These are phyloP conservation scores for Smallanthus sonchifolius DNA, from an alignment of 129 eudicot genomes.

Conservation along the genomic window DNA sequence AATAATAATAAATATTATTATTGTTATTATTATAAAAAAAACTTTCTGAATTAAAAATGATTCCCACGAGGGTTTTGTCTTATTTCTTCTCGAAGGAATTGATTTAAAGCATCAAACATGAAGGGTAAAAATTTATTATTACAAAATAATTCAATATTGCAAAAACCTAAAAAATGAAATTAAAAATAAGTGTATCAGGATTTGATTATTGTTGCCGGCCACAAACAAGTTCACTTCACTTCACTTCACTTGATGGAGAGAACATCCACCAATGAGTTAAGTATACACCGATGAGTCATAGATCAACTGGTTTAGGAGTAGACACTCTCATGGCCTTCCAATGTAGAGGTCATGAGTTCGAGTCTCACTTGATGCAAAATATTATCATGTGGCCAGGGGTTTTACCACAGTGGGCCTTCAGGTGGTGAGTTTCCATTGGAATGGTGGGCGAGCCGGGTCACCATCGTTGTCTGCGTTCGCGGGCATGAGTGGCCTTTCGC, in stretches of 20 bases:
- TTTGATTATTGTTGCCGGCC: slow-evolving; percentile 10
- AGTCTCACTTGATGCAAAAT: no score
- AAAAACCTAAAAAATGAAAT: neutral
- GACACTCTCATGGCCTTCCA: no score
- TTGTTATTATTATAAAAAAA: neutral
- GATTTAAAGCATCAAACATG: neutral
- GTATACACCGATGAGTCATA: no score
- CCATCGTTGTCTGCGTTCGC: no score
- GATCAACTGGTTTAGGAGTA: no score
- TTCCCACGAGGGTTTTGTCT: neutral
- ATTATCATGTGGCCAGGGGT: no score
- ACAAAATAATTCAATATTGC: neutral
- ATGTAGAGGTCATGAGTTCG: no score
- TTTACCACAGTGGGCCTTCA: no score
- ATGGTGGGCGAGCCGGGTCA: no score
- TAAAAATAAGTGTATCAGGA: neutral
- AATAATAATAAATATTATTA: neutral
- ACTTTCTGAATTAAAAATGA: neutral
- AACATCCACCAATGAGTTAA: neutral
- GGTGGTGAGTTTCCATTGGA: no score
- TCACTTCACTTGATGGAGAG: neutral
- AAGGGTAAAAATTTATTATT: neutral
- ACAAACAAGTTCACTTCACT: neutral
- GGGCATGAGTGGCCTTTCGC: no score
- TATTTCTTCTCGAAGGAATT: slow-evolving; percentile 1